Evolutionary conservation across 208 protist genomes (phyloP).

Genomic region (Wallacemonas sp.): DNA sequence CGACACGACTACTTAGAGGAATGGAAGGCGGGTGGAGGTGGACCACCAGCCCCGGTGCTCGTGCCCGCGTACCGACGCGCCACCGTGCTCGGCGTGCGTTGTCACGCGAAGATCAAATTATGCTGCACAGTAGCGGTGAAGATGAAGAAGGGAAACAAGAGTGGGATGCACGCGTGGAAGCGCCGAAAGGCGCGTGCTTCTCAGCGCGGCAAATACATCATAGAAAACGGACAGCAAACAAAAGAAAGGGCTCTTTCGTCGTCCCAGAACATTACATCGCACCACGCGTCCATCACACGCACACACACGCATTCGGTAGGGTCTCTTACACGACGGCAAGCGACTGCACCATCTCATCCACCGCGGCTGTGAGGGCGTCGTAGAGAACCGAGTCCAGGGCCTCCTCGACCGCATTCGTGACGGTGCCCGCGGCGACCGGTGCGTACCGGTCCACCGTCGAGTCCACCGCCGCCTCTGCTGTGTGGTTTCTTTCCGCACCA

Average conservation of each 20-base stretch:
- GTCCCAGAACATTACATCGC: neutral
- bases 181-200: too few relatives aligned
- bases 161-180: too few relatives aligned
- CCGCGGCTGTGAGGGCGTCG: conserved; percentile 13
- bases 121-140: too few relatives aligned
- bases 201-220: neutral
- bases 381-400: conserved; percentile 33
- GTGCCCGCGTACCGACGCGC: too few relatives aligned
- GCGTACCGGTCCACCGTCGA: neutral
- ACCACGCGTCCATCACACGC: too few relatives aligned
- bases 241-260: neutral
- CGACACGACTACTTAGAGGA: too few relatives aligned
- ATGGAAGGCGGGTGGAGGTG: too few relatives aligned
- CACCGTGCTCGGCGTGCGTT: too few relatives aligned
- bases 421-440: neutral
- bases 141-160: neutral
- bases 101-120: too few relatives aligned
- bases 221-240: neutral
- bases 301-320: too few relatives aligned
- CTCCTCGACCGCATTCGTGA: conserved; percentile 53
- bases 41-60: too few relatives aligned
- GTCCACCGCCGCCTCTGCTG: too few relatives aligned
- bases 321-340: neutral
- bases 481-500: neutral
- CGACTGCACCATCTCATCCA: neutral